phyloP scores from a whole-genome alignment of 176 grass and related monocot species.

The Dendrocalamus sinicus region DNA sequence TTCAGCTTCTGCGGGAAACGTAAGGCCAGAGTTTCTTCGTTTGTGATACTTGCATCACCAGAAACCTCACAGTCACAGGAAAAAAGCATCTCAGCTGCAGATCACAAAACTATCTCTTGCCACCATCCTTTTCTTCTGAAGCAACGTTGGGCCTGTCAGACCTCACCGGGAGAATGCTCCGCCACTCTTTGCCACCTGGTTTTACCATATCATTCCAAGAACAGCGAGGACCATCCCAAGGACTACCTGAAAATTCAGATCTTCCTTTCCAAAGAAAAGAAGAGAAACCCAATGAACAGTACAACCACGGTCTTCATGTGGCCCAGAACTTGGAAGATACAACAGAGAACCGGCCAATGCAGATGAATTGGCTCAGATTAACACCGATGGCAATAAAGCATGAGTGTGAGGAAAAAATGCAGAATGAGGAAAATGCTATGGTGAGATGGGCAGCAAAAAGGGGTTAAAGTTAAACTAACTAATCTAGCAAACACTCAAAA shows the following conservation, averaged over 20 bases:
- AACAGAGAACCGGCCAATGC: conserved; percentile 84
- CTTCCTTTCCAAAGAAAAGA: conserved; percentile 92
- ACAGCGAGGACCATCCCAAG: conserved; percentile 85
- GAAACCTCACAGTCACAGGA: conserved; percentile 29
- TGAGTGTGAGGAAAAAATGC: conserved; percentile 69
- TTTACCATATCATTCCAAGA: conserved; percentile 88
- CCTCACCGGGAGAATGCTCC: conserved; percentile 49
- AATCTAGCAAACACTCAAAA: background rate
- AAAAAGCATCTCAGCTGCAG: background rate
- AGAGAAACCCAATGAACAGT: conserved; percentile 79
- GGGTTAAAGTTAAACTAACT: background rate
- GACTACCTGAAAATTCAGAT: conserved; percentile 75
- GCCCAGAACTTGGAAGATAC: conserved; percentile 93
- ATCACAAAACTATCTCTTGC: conserved; percentile 39
- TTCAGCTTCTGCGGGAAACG: conserved; percentile 30
- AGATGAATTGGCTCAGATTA: conserved; percentile 96
- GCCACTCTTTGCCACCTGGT: conserved; percentile 77
- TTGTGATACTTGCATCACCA: conserved; percentile 24
- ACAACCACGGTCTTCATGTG: conserved; percentile 99
- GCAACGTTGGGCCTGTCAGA: conserved; percentile 48
- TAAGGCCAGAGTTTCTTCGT: conserved; percentile 13
- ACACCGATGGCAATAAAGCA: conserved; percentile 84
- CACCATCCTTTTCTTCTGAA: conserved; percentile 43
- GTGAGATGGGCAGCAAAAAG: conserved; percentile 2
- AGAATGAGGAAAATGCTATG: background rate